These are phyloP conservation scores for Lactifluus echinatus DNA, from an alignment of 768 basidiomycete species.

Conservation along the genomic window DNA sequence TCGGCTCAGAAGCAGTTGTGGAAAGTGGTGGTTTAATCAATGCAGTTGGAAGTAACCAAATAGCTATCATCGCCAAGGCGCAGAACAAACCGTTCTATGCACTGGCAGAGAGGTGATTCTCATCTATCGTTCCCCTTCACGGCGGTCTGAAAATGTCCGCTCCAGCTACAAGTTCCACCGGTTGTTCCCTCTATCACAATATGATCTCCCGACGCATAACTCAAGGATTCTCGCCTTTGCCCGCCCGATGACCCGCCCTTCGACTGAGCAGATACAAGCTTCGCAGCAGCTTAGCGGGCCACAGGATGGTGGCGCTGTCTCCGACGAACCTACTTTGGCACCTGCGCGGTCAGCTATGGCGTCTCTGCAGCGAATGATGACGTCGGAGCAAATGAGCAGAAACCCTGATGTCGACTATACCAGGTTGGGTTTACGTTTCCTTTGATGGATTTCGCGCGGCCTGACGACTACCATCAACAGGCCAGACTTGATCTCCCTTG, in stretches of 20 bases:
- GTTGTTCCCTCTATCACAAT: conserved; percentile 86
- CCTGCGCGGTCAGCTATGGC: conserved; percentile 21
- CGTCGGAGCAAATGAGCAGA: conserved; percentile 69
- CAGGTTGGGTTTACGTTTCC: conserved; percentile 39
- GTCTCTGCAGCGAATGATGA: conserved; percentile 44
- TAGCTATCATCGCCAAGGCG: conserved; percentile 92
- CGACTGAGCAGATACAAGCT: neutral
- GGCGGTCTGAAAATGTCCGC: conserved; percentile 4
- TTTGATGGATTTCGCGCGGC: neutral
- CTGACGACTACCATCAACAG: conserved; percentile 32
- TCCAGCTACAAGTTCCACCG: conserved; percentile 94
- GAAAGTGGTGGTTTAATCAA: conserved; percentile 92
- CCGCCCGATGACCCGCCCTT: conserved; percentile 22
- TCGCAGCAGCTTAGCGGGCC: conserved; percentile 1
- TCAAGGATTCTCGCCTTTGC: conserved; percentile 67
- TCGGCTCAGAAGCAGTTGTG: conserved; percentile 96
- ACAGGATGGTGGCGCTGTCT: neutral
- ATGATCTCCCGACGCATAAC: conserved; percentile 80
- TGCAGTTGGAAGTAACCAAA: conserved; percentile 92
- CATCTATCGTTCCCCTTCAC: neutral
- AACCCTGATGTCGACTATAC: conserved; percentile 95
- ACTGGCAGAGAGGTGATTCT: conserved; percentile 70
- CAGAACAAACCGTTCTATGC: conserved; percentile 96
- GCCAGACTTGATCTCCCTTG: conserved; percentile 87
- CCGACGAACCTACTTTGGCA: conserved; percentile 18